Percentiles rank a stretch among this genome's conserved stretches.
Evolutionary conservation across 2,329 filamentous ascomycete species (phyloP).

Genomic region (Cyphellophora europaea): DNA sequence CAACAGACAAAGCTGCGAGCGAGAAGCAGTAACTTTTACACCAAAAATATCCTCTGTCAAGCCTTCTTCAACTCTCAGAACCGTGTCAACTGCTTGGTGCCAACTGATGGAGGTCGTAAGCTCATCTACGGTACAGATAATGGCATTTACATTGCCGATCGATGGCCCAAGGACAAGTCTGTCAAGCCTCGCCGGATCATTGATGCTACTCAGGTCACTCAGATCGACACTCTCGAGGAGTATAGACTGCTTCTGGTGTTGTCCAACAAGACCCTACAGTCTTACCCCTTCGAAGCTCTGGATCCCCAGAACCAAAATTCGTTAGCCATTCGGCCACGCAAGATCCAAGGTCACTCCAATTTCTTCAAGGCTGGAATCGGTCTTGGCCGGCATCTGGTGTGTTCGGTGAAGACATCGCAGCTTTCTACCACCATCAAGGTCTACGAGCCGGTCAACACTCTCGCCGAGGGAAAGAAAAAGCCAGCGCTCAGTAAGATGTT

Average conservation of each 20-base stretch:
- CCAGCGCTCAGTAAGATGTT: slow-evolving; percentile 95
- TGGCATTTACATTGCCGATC: slow-evolving; percentile 85
- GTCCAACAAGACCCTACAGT: slow-evolving; percentile 85
- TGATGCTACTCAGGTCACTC: slow-evolving; percentile 78
- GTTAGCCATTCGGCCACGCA: slow-evolving; percentile 76
- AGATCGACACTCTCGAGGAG: slow-evolving; percentile 93
- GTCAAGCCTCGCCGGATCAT: slow-evolving; percentile 71
- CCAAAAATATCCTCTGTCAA: slow-evolving; percentile 62
- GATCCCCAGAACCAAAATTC: slow-evolving; percentile 69
- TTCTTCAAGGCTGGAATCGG: slow-evolving; percentile 98
- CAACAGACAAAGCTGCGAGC: slow-evolving; percentile 82
- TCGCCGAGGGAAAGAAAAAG: slow-evolving; percentile 90
- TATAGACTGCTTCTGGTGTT: slow-evolving; percentile 86
- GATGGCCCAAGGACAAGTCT: slow-evolving; percentile 72
- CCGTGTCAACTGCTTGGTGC: slow-evolving; percentile 87
- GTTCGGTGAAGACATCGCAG: slow-evolving; percentile 89
- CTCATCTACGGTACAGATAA: slow-evolving; percentile 89
- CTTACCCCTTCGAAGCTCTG: slow-evolving; percentile 77
- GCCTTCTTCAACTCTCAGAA: slow-evolving; percentile 86
- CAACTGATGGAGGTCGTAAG: slow-evolving; percentile 94
- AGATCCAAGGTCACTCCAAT: slow-evolving; percentile 94
- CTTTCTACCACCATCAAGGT: slow-evolving; percentile 96
- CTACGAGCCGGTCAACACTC: slow-evolving; percentile 93
- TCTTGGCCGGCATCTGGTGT: slow-evolving; percentile 85
- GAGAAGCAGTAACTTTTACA: slow-evolving; percentile 58